Conservation (phyloP, 2,329 filamentous ascomycete genomes). For the Pseudogymnoascus pannorum region DNA sequence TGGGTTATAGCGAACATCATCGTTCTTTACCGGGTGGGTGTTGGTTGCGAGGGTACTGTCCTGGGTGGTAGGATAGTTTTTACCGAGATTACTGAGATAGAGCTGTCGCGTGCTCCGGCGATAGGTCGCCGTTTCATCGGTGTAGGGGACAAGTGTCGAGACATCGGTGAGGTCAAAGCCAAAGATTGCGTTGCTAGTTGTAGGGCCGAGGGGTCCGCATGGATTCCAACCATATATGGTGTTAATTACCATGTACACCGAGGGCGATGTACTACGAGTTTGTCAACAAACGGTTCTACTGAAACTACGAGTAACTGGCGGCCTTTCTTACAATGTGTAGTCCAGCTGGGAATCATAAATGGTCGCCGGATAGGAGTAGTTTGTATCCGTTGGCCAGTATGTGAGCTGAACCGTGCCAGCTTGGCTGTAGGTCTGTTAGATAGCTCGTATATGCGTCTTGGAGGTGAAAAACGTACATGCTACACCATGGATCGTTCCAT, state of each 20-base stretch:
- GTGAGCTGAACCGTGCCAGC: conserved; percentile 31
- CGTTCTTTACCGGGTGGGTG: conserved; percentile 15
- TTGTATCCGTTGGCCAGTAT: conserved; percentile 31
- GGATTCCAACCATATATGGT: conserved; percentile 31
- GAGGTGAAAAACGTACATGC: not conserved
- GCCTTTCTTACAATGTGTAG: conserved; percentile 30
- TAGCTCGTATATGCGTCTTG: not conserved
- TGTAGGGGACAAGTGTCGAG: conserved; percentile 28
- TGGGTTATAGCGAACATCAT: conserved; percentile 29
- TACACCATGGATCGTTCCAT: not conserved
- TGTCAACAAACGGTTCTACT: not conserved
- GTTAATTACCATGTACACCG: conserved; percentile 33
- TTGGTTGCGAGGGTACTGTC: conserved; percentile 27
- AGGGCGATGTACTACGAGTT: conserved; percentile 31
- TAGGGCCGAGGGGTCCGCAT: conserved; percentile 26
- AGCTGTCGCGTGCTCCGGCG: conserved; percentile 26
- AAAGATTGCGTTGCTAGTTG: conserved; percentile 27
- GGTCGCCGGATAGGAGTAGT: conserved; percentile 29
- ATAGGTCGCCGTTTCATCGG: conserved; percentile 14
- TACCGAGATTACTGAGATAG: conserved; percentile 30
- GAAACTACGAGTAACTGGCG: not conserved
- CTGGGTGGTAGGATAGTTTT: conserved; percentile 28
- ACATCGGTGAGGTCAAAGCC: conserved; percentile 30
- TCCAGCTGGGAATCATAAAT: conserved; percentile 25
- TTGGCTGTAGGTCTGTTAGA: conserved; percentile 14